These are phyloP conservation scores for Cicer judaicum DNA, from an alignment of 306 rosid genomes.

Conservation along the genomic window DNA sequence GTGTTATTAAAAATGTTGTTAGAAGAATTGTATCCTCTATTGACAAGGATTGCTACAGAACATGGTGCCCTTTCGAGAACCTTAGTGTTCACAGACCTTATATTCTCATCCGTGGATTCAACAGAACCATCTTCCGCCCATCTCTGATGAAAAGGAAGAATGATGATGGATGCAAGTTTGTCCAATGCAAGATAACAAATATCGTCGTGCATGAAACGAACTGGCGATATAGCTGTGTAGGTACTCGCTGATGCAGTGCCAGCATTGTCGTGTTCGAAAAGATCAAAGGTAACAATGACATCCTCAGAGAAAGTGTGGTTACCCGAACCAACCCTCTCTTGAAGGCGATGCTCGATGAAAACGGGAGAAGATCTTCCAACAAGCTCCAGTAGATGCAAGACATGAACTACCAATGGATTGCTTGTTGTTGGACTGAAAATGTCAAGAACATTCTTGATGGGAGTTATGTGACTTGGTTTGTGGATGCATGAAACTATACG, in stretches of 20 bases:
- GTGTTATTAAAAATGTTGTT: neutral
- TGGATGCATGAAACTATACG: slow-evolving; percentile 9
- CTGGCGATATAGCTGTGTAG: slow-evolving; percentile 17
- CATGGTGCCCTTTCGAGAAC: slow-evolving; percentile 18
- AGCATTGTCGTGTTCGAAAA: slow-evolving; percentile 10
- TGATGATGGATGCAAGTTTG: slow-evolving; percentile 14
- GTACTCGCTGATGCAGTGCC: neutral
- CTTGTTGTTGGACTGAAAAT: neutral
- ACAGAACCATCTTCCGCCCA: neutral
- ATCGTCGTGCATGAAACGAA: neutral
- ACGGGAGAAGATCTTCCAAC: slow-evolving; percentile 2
- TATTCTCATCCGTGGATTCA: neutral
- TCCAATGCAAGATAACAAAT: slow-evolving; percentile 19
- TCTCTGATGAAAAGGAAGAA: slow-evolving; percentile 21
- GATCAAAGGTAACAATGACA: slow-evolving; percentile 8
- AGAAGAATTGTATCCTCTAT: neutral
- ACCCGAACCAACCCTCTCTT: neutral
- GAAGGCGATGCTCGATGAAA: slow-evolving; percentile 1
- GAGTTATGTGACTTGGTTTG: slow-evolving; percentile 4
- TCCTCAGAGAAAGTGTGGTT: neutral
- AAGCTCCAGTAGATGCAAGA: slow-evolving; percentile 22
- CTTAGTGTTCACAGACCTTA: slow-evolving; percentile 9
- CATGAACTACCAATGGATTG: neutral
- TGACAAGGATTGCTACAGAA: slow-evolving; percentile 7
- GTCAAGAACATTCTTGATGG: neutral